These are phyloP conservation scores for Rosa multiflora DNA, from an alignment of 306 rosid genomes.

Conservation along the genomic window DNA sequence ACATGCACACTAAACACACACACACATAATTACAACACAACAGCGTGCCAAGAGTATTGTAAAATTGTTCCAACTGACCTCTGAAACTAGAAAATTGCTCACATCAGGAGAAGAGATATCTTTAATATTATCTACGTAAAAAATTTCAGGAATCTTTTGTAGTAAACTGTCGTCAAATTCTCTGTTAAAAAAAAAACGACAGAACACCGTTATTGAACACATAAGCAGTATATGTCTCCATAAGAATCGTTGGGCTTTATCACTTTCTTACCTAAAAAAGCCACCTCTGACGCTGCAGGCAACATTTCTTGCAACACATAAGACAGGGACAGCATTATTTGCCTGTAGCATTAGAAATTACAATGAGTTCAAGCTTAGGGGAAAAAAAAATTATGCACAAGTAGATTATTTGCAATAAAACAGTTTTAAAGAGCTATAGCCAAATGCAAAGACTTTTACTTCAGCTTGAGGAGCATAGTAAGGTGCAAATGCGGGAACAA, in stretches of 20 bases:
- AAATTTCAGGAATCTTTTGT: constrained; percentile 72
- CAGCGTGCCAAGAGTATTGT: not conserved
- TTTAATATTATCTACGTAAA: constrained; percentile 74
- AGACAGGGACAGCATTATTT: constrained; percentile 76
- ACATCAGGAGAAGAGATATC: constrained; percentile 91
- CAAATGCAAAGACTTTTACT: constrained; percentile 41
- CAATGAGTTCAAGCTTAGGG: constrained; percentile 21
- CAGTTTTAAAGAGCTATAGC: constrained; percentile 23
- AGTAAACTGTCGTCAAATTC: constrained; percentile 88
- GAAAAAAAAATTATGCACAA: constrained; percentile 14
- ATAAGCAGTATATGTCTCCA: constrained; percentile 1
- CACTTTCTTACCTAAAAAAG: constrained; percentile 77
- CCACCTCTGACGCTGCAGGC: constrained; percentile 99
- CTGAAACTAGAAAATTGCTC: constrained; percentile 86
- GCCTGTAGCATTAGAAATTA: constrained; percentile 54
- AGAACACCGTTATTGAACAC: constrained; percentile 12
- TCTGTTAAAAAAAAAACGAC: constrained; percentile 56
- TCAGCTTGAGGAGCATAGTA: constrained; percentile 98
- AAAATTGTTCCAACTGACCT: constrained; percentile 55
- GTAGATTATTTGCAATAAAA: constrained; percentile 4
- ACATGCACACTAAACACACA: not conserved
- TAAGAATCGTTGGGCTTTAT: not conserved
- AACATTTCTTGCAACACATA: constrained; percentile 96
- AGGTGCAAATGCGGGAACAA: constrained; percentile 99
- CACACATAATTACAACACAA: not conserved